Evolutionary conservation across 1,139 yeast genomes (phyloP).

Genomic region (Scheffersomyces lignicola): DNA sequence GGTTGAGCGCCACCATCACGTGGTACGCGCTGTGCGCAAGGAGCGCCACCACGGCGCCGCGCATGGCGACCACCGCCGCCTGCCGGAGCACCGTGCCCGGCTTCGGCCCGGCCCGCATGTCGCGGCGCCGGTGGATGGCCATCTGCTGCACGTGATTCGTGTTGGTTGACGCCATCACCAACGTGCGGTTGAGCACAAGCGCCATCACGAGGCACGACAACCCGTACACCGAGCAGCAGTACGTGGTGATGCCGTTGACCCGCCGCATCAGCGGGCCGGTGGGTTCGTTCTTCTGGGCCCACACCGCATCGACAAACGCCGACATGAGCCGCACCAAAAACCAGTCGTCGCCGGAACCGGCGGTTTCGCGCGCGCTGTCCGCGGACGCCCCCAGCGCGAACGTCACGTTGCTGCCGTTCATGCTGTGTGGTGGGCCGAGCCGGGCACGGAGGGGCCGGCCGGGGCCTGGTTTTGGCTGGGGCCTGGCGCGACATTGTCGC

Average conservation of each 20-base stretch:
- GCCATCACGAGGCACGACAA: constrained; percentile 60
- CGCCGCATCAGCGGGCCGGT: constrained; percentile 15
- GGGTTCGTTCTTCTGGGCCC: constrained; percentile 22
- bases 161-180: constrained; percentile 65
- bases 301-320: constrained; percentile 23
- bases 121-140: constrained; percentile 17
- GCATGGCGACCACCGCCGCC: constrained; percentile 26
- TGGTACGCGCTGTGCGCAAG: constrained; percentile 33
- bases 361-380: too few relatives aligned
- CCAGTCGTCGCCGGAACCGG: constrained; percentile 10
- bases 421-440: too few relatives aligned
- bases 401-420: too few relatives aligned
- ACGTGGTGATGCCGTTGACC: constrained; percentile 23
- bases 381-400: too few relatives aligned
- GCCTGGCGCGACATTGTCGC: too few relatives aligned
- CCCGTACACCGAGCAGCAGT: constrained; percentile 39
- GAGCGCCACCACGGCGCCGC: constrained; percentile 37
- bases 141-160: constrained; percentile 22
- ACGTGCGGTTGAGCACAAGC: constrained; percentile 60
- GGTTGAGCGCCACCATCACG: constrained; percentile 39
- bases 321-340: constrained; percentile 12
- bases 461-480: too few relatives aligned
- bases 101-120: constrained; percentile 11
- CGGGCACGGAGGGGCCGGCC: too few relatives aligned
- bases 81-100: constrained; percentile 21